A percentile compares a stretch with the other conserved stretches of the same genome.
Conservation (phyloP, 1,284 basidiomycete genomes). For the Naganishia sp. region DNA sequence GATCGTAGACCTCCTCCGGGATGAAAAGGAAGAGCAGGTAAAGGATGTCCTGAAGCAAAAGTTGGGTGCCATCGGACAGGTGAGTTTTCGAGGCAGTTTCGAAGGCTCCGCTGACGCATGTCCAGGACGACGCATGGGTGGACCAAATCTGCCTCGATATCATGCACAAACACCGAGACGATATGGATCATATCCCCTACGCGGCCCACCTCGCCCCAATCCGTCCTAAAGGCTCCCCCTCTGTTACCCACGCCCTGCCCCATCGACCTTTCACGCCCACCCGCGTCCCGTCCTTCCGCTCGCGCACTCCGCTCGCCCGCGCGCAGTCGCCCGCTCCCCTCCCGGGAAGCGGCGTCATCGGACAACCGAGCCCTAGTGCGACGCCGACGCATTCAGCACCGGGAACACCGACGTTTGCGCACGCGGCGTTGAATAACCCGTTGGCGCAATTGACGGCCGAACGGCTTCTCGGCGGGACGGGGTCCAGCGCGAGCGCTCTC, state of each 20-base stretch:
- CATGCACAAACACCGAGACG: slow-evolving; percentile 53
- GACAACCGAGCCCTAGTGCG: slow-evolving; percentile 25
- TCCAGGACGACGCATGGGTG: slow-evolving; percentile 51
- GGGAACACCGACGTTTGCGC: slow-evolving; percentile 25
- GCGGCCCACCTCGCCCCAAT: slow-evolving; percentile 47
- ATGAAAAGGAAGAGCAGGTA: slow-evolving; percentile 81
- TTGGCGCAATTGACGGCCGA: slow-evolving; percentile 19
- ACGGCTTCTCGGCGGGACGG: slow-evolving; percentile 12
- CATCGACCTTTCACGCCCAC: slow-evolving; percentile 52
- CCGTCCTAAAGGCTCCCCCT: slow-evolving; percentile 43
- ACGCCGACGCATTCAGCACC: slow-evolving; percentile 28
- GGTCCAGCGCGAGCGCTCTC: slow-evolving; percentile 18
- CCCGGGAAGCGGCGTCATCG: slow-evolving; percentile 29
- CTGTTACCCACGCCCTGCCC: slow-evolving; percentile 36
- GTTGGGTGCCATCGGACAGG: slow-evolving; percentile 72
- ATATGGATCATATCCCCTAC: slow-evolving; percentile 49
- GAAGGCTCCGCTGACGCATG: neutral
- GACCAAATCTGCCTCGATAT: slow-evolving; percentile 54
- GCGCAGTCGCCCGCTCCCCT: slow-evolving; percentile 43
- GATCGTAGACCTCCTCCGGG: slow-evolving; percentile 69
- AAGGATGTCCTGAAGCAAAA: slow-evolving; percentile 70
- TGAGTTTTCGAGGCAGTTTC: slow-evolving; percentile 41
- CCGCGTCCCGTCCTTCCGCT: slow-evolving; percentile 50
- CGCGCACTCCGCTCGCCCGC: slow-evolving; percentile 47
- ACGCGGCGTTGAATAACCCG: slow-evolving; percentile 2